A percentile compares a stretch with the other conserved stretches of the same genome.
These are phyloP conservation scores for Parsonsia alboflavescens DNA, from an alignment of 257 asterid genomes.

Conservation along the genomic window DNA sequence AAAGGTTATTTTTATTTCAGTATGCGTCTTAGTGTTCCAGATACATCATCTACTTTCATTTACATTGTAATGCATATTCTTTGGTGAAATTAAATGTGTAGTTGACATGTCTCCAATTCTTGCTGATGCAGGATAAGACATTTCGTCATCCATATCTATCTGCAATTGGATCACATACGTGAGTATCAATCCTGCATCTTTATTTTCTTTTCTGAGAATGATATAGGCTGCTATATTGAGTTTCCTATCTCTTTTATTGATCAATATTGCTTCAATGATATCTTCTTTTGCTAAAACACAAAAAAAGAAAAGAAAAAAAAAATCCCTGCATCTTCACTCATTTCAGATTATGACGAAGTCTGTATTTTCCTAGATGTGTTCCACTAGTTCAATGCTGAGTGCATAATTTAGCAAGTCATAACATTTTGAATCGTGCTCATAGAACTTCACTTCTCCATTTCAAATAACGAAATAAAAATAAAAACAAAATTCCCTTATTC, in stretches of 20 bases:
- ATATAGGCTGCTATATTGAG: no score
- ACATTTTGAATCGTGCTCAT: neutral
- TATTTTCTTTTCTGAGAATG: no score
- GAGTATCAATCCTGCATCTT: conserved; percentile 29
- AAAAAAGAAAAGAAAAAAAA: no score
- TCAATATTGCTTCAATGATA: no score
- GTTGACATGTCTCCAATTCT: conserved; percentile 9
- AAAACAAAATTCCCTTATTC: neutral
- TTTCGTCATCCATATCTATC: conserved; percentile 91
- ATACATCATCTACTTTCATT: neutral
- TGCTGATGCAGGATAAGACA: conserved; percentile 74
- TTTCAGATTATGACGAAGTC: neutral
- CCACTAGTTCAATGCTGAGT: neutral
- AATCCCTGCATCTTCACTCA: neutral
- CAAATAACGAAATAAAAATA: neutral
- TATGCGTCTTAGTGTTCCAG: conserved; percentile 2
- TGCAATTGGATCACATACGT: conserved; percentile 90
- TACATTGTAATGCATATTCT: neutral
- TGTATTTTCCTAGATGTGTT: neutral
- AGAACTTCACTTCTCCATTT: neutral
- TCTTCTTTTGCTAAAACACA: no score
- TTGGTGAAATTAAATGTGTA: neutral
- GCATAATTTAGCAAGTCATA: neutral
- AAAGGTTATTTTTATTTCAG: no score
- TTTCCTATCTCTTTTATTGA: no score